Base-by-base conservation (phyloP, 1,139 yeast genomes). In the Saccharomyces hybrid region DNA sequence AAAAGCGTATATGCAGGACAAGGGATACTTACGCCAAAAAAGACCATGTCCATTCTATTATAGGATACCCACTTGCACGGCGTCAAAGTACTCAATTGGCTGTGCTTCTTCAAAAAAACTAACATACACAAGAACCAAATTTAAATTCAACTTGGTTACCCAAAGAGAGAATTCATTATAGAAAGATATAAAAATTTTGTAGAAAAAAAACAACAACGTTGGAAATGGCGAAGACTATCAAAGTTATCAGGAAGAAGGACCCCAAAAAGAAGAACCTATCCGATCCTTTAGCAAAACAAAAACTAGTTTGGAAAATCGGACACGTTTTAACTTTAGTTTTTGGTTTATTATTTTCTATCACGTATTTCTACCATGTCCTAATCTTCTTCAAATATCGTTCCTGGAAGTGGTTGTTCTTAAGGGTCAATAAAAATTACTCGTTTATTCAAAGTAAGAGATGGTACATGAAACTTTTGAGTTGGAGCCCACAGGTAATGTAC, bases 271-370 rank as follows among this genome's bases (percentile, higher is more conserved):
- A 59, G 54, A 58, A 60, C 14, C 56, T 54, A 38, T 52, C 31
- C 16, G 67, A 65, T 50, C 64, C 68, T 4, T 48, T 65, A 27
- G 62, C 58, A n/a, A 58, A 56, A 42, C 68, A 80, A 63, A 78
- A 78, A 63, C 66, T 75, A 54, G 58, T 76, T 11, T 86, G 95
- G 95, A 61, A 82, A 2, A 77, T 71, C 0, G 93, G 93, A 7
- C 93, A 86, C 69, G 57, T 59, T 0, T 41, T 73, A 6, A 75
- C 84, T 0, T 54, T 85, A 28, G 73, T 64, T 0, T 81, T 78
- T 62, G 88, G 89, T 2, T 32, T 71, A 1, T 59, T 83, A 28
- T 77, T 81, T 53, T 62, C 78, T 28, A 49, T 73, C 0, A 81
- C 80, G 63, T 84, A 82, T 63, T 46, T 71, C 38, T 61, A 56